Conservation (phyloP, 83 land plant species). For the Picea abies region DNA sequence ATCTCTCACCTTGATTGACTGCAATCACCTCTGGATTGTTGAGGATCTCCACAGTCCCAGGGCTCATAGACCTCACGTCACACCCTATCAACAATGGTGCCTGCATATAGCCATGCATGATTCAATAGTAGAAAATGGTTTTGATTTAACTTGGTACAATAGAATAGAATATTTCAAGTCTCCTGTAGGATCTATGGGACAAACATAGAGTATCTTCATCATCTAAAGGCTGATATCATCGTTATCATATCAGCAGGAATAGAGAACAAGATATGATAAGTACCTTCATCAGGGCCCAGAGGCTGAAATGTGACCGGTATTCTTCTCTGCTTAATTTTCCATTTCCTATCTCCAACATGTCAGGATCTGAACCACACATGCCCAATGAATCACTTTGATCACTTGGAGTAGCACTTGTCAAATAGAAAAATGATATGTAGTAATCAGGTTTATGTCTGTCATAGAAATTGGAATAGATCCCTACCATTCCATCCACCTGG, state of each 20-base stretch:
- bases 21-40: slow-evolving; percentile 61
- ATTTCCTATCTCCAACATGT: slow-evolving; percentile 36
- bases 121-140: neutral
- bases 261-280: neutral
- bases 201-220: neutral
- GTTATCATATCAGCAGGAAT: neutral
- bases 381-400: no score
- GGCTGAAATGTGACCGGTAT: slow-evolving; percentile 38
- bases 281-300: slow-evolving; percentile 47
- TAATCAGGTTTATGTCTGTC: no score
- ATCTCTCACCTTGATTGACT: slow-evolving; percentile 61
- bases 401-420: no score
- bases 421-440: no score
- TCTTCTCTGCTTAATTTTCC: slow-evolving; percentile 30
- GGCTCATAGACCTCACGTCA: slow-evolving; percentile 23
- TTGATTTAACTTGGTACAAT: neutral
- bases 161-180: neutral
- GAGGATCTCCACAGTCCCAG: slow-evolving; percentile 26
- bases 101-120: slow-evolving; percentile 24
- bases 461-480: no score
- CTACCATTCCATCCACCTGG: no score
- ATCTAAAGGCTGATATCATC: no score
- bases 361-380: no score
- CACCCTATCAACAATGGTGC: slow-evolving; percentile 46
- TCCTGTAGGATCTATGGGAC: neutral